phyloP scores from a whole-genome alignment of 352 stramenopile genomes.

The Globisporangium barbulae region DNA sequence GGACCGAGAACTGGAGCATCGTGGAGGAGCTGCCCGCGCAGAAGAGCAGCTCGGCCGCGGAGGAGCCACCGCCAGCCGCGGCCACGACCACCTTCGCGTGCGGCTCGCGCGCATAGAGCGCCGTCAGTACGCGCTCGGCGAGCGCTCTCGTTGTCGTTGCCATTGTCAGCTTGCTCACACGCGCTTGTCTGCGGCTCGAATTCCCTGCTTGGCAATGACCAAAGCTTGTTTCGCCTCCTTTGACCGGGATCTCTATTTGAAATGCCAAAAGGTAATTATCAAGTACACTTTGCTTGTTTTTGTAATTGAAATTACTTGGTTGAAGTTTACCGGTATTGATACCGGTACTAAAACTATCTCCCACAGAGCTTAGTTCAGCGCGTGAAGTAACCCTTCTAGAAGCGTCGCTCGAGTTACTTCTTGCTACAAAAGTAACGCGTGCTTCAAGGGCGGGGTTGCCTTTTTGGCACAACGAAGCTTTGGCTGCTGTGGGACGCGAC shows the following conservation, averaged over 20 bases:
- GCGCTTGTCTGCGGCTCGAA: neutral
- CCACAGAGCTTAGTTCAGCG: neutral
- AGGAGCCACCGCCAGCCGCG: constrained; percentile 53
- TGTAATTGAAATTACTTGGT: neutral
- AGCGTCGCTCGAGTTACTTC: neutral
- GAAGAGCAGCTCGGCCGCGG: constrained; percentile 46
- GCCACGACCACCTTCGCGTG: constrained; percentile 52
- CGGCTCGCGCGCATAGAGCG: constrained; percentile 51
- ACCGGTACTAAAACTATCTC: neutral
- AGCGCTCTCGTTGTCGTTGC: constrained; percentile 14
- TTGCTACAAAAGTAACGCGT: neutral
- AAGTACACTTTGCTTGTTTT: neutral
- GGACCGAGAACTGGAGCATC: constrained; percentile 66
- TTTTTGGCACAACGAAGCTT: neutral
- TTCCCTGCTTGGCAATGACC: no score
- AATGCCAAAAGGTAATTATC: no score
- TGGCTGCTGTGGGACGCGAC: constrained; percentile 8
- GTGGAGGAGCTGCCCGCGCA: constrained; percentile 58
- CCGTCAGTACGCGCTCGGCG: constrained; percentile 48
- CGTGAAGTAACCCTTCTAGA: neutral
- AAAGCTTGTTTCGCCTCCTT: no score
- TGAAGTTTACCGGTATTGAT: neutral
- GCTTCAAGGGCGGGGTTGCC: neutral
- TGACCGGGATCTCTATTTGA: no score
- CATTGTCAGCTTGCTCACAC: neutral